Base-by-base conservation (phyloP, 352 stramenopile species). In the Phytophthora vignae region DNA sequence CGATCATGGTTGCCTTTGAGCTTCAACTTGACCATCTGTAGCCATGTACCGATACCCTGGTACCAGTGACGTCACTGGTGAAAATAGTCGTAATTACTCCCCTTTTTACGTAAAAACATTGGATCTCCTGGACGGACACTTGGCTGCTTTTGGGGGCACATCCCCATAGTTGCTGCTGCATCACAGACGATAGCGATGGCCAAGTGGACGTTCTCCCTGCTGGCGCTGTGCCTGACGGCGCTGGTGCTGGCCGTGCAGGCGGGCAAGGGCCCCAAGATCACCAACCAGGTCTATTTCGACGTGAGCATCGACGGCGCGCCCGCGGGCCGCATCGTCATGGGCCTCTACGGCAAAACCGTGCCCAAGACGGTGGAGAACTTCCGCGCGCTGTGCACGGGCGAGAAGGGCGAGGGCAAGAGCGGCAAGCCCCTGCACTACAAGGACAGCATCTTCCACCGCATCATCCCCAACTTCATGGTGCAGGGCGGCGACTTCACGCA, bases 391-490 rank as follows among this genome's bases (percentile, higher is more conserved):
- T 99, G 97, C 78, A 99, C 98, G 40, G 98, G 98, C 69, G 98
- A 99, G 82, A 94, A 98, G 83, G 96, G 97, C 69, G 88, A 93
- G 38, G 97, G 96, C 56, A 88, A 87, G 60, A 94, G 81, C 12
- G 97, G 98, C 59, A 99, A 99, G 84, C 81, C 95, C 17, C 82
- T 99, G 21, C 95, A 99, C 83, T 99, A 98, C 87, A 99, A 99
- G 83, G 98, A 83, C 56, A 92, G 82, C 77, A 83, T 80, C 17
- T 99, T 99, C 84, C 98, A 99, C 90, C 90, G 98, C 65, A 96
- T 99, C 62, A 99, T 99, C 78, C 97, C 93, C 6, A 89, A 97
- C 74, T 98, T 98, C 59, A 98, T 97, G 94, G 77, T 91, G 63
- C 98, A 95, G 71, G 88, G 88, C 55, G 89, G 90, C 55, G 90